Base-by-base conservation (phyloP, 257 asterid species). In the Lavandula angustifolia region DNA sequence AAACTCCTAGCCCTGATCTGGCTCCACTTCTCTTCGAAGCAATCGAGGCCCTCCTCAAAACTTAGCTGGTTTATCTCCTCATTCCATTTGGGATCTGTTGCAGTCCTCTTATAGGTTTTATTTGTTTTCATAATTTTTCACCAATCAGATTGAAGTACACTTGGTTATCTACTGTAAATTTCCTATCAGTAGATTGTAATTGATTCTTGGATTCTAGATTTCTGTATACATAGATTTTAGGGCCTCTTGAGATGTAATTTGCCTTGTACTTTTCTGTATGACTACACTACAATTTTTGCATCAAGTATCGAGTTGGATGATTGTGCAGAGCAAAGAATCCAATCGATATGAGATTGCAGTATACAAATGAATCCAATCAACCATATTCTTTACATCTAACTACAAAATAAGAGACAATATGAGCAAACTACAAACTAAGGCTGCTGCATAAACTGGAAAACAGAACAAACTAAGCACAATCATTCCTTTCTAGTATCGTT, bases 1-100 rank as follows among this genome's bases (percentile, higher is more conserved):
- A 94, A 76, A 84, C 94, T 33, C 94, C 97, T 14, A 84, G 81
- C 74, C 89, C 95, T 0, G 99, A 94, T 66, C 75, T 94, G 86
- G 87, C 89, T 47, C 96, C 92, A 3, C 95, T 94, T 60, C 84
- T 90, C 95, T 94, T 90, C 34, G 96, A 94, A 80, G 76, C 88
- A 8, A 53, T 94, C 13, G 98, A 94, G 71, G 48, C 67, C 70
- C 75, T 94, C 60, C 82, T 94, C 77, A 71, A 66, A 71, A 83
- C 80, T 72, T 84, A 65, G 71, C 63, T n/a, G 52, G 52, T 29
- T 60, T 32, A 66, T 48, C 7, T 41, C 37, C 43, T 13, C 29
- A 37, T 29, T 51, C 10, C 18, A 17, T 63, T 38, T 35, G 52
- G 9, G 35, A 48, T 50, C 31, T 43, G 27, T 55, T 41, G 52